phyloP scores from a whole-genome alignment of 2,329 filamentous ascomycete species.

The Cordyceps cateniannulata region DNA sequence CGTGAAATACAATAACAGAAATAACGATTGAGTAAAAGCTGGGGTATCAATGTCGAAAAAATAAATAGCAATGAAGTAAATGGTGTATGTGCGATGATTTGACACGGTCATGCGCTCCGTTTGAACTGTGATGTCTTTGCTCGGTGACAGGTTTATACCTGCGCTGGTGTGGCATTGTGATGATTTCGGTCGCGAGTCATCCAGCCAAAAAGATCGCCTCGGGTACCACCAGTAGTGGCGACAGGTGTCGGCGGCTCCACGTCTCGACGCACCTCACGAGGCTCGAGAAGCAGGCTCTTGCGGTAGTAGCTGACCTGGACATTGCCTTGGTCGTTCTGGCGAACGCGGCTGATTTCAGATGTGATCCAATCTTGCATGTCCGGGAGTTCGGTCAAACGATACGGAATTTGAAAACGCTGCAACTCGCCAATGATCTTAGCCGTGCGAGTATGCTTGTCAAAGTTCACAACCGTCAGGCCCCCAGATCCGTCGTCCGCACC shows the following conservation, averaged over 20 bases:
- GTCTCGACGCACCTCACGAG: constrained; percentile 47
- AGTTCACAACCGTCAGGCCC: constrained; percentile 82
- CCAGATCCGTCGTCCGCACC: constrained; percentile 56
- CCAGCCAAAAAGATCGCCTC: constrained; percentile 43
- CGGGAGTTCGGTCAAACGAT: constrained; percentile 71
- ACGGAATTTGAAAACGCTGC: constrained; percentile 92
- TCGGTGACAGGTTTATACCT: constrained; percentile 11
- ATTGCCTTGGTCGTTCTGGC: constrained; percentile 49
- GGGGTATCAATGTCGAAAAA: constrained; percentile 16
- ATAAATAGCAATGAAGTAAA: constrained; percentile 16
- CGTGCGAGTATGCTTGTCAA: constrained; percentile 92
- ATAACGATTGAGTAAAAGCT: constrained; percentile 11
- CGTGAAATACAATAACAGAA: constrained; percentile 9
- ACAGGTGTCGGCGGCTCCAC: constrained; percentile 27
- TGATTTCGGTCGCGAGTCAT: constrained; percentile 41
- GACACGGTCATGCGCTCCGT: constrained; percentile 1
- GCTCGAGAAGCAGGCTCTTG: constrained; percentile 78
- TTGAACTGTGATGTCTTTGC: background rate
- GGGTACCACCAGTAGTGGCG: constrained; percentile 23
- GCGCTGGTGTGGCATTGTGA: constrained; percentile 22
- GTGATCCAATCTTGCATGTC: constrained; percentile 94
- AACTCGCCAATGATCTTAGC: constrained; percentile 94
- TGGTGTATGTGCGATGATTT: constrained; percentile 16
- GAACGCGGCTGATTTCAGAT: constrained; percentile 70
- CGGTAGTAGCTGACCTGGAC: constrained; percentile 65